These are phyloP conservation scores for Colletotrichum brevisporum DNA, from an alignment of 2,329 filamentous ascomycete genomes.

Conservation along the genomic window DNA sequence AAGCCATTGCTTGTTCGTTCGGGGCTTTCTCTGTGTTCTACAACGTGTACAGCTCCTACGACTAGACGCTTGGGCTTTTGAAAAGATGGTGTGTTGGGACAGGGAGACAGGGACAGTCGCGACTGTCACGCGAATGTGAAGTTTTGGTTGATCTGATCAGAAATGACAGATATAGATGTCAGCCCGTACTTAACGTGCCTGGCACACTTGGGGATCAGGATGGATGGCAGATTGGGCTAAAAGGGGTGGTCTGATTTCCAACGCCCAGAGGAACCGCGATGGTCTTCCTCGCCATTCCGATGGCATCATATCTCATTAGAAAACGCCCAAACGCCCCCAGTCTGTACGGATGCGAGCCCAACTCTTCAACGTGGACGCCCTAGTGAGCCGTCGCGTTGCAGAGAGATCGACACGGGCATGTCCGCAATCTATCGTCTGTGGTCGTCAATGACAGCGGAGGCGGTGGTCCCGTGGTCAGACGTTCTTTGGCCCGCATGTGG, in stretches of 20 bases:
- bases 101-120: neutral
- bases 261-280: neutral
- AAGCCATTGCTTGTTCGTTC: slow-evolving; percentile 1
- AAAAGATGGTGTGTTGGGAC: neutral
- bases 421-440: no score
- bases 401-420: neutral
- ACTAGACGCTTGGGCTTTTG: neutral
- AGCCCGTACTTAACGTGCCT: neutral
- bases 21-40: no score
- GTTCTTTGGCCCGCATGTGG: slow-evolving; percentile 17
- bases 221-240: neutral
- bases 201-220: neutral
- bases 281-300: neutral
- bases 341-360: neutral
- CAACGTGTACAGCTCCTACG: no score
- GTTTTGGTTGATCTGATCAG: slow-evolving; percentile 25
- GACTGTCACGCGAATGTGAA: slow-evolving; percentile 3
- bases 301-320: neutral
- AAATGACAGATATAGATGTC: slow-evolving; percentile 30
- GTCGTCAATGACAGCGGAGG: neutral
- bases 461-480: slow-evolving; percentile 8
- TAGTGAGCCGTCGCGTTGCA: neutral
- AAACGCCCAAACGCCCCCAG: neutral
- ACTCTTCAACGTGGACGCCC: neutral
- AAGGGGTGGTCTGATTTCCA: neutral